Percentiles rank a stretch among this genome's conserved stretches.
Evolutionary conservation across 164 flowering plant genomes (phyloP).

Genomic region (Paratinospora sagittata): DNA sequence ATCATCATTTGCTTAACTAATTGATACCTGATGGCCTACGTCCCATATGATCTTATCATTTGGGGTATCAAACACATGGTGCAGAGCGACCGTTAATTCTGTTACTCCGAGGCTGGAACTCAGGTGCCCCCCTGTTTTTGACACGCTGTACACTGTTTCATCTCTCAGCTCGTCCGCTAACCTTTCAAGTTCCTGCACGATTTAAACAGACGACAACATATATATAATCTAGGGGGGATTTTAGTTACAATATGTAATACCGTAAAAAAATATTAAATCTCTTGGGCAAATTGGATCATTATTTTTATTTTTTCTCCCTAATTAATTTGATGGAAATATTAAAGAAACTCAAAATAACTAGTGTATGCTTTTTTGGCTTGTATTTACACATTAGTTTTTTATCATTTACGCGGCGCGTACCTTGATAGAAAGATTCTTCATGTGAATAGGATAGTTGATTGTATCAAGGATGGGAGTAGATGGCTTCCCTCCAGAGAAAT

Average conservation of each 20-base stretch:
- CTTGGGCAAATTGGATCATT: too few species aligned
- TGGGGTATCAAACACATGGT: conserved; percentile 82
- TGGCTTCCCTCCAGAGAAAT: conserved; percentile 60
- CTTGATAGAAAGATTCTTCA: conserved; percentile 70
- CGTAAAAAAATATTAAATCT: too few species aligned
- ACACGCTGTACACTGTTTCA: conserved; percentile 59
- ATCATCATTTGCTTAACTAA: too few species aligned
- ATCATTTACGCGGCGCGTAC: too few species aligned
- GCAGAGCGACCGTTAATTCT: conserved; percentile 77
- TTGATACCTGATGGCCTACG: conserved; percentile 97
- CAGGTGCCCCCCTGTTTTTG: conserved; percentile 83
- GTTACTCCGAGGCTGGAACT: conserved; percentile 85
- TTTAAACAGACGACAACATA: neutral
- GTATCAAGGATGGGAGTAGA: conserved; percentile 79
- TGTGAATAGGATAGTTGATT: conserved; percentile 65
- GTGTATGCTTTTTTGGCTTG: too few species aligned
- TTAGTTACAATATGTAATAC: too few species aligned
- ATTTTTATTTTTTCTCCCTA: too few species aligned
- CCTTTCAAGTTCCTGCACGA: conserved; percentile 68
- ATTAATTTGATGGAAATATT: too few species aligned
- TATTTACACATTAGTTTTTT: too few species aligned
- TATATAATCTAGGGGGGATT: too few species aligned
- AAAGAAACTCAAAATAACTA: too few species aligned
- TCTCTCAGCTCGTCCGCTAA: conserved; percentile 76
- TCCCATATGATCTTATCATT: conserved; percentile 93